phyloP scores from a whole-genome alignment of 2,329 filamentous ascomycete genomes.

The Cladosporium sp. region DNA sequence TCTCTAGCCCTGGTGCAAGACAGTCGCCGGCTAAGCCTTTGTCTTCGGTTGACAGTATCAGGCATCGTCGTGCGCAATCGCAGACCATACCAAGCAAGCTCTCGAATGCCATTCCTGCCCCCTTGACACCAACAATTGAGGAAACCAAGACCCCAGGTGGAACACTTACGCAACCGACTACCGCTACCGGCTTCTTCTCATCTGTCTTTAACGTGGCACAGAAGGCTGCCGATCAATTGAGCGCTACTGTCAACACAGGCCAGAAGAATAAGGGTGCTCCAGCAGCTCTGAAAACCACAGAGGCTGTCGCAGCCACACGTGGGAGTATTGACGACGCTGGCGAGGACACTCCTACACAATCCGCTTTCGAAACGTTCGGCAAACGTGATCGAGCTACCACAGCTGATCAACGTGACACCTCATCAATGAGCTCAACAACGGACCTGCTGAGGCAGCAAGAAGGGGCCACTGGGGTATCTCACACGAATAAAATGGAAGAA shows the following conservation, averaged over 20 bases:
- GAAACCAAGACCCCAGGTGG: conserved; percentile 58
- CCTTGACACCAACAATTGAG: conserved; percentile 74
- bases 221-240: conserved; percentile 75
- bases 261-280: conserved; percentile 39
- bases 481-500: conserved; percentile 54
- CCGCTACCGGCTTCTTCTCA: conserved; percentile 74
- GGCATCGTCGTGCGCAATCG: conserved; percentile 30
- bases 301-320: conserved; percentile 38
- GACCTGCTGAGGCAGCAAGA: conserved; percentile 52
- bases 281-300: conserved; percentile 14
- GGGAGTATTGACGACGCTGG: conserved; percentile 40
- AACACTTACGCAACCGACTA: conserved; percentile 43
- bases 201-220: conserved; percentile 90
- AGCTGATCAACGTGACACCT: conserved; percentile 44
- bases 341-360: conserved; percentile 52
- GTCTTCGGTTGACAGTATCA: conserved; percentile 29
- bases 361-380: conserved; percentile 83
- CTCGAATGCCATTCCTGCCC: conserved; percentile 67
- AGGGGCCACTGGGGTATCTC: conserved; percentile 45
- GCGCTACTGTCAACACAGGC: conserved; percentile 68
- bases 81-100: conserved; percentile 69
- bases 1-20: neutral
- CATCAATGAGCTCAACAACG: conserved; percentile 55
- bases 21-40: conserved; percentile 12
- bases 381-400: conserved; percentile 83